Percentiles rank a stretch among this genome's conserved stretches.
Evolutionary conservation across 768 basidiomycete genomes (phyloP).

Genomic region (Clathrus columnatus): DNA sequence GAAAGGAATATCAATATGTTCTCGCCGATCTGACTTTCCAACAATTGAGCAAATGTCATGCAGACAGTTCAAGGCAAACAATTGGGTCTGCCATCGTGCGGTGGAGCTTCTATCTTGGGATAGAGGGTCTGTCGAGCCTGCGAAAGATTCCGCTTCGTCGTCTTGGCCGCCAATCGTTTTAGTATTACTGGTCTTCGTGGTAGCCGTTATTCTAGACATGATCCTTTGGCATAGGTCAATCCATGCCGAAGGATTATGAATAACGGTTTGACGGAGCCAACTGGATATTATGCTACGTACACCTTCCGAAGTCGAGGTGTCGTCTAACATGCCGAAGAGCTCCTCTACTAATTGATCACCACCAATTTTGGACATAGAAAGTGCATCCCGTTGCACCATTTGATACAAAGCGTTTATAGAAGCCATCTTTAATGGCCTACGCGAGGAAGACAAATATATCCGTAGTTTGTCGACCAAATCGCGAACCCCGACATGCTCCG

Average conservation of each 20-base stretch:
- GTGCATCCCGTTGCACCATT: constrained; percentile 90
- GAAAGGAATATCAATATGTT: constrained; percentile 74
- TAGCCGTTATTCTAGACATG: constrained; percentile 88
- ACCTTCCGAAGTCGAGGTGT: constrained; percentile 88
- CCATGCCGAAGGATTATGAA: constrained; percentile 93
- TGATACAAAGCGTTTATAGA: constrained; percentile 96
- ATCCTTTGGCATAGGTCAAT: constrained; percentile 96
- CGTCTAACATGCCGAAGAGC: constrained; percentile 90
- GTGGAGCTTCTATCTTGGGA: constrained; percentile 31
- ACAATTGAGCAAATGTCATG: constrained; percentile 82
- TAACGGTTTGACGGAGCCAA: constrained; percentile 92
- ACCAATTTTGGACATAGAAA: constrained; percentile 85
- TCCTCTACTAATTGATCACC: constrained; percentile 93
- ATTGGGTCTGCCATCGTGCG: constrained; percentile 92
- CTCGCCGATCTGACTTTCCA: constrained; percentile 57
- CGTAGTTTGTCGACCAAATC: constrained; percentile 73
- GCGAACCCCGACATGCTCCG: constrained; percentile 74
- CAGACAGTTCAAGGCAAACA: constrained; percentile 88
- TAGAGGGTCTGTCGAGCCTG: constrained; percentile 26
- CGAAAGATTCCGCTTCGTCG: constrained; percentile 88
- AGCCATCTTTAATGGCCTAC: constrained; percentile 82
- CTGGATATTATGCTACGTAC: constrained; percentile 87
- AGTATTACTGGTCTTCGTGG: constrained; percentile 60
- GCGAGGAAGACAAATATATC: constrained; percentile 66
- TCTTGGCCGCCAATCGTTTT: constrained; percentile 57